Evolutionary conservation across 345 rosid species (phyloP).

Genomic region (Turritis glabra): DNA sequence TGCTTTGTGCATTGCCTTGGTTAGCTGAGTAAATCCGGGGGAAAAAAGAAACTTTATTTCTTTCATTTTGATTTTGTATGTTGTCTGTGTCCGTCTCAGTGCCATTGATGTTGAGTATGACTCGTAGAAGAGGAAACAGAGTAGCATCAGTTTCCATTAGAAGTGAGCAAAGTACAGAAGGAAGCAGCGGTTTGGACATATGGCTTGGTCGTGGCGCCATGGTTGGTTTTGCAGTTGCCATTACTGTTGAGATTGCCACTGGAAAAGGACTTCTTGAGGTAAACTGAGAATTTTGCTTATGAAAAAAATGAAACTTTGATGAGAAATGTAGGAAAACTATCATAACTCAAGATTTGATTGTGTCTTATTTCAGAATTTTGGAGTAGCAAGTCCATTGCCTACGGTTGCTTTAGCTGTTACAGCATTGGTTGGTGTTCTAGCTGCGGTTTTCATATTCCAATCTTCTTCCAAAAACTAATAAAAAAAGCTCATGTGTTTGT

Average conservation of each 20-base stretch:
- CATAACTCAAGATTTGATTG: background rate
- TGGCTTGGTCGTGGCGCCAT: conserved; percentile 94
- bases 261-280: conserved; percentile 96
- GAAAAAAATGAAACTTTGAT: background rate
- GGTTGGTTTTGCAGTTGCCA: conserved; percentile 83
- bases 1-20: background rate
- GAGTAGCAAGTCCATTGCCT: conserved; percentile 76
- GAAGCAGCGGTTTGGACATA: conserved; percentile 63
- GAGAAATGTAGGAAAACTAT: background rate
- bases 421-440: conserved; percentile 70
- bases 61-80: conserved; percentile 1
- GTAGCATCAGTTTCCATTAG: conserved; percentile 53
- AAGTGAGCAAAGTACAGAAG: conserved; percentile 67
- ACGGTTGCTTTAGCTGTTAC: conserved; percentile 83
- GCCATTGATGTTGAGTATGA: conserved; percentile 46
- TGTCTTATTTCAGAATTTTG: conserved; percentile 67
- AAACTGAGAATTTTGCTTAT: background rate
- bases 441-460: conserved; percentile 88
- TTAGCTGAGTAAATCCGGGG: background rate
- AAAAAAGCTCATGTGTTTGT: background rate
- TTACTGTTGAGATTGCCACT: conserved; percentile 71
- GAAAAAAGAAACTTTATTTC: background rate
- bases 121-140: conserved; percentile 38
- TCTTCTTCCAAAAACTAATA: conserved; percentile 73
- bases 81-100: conserved; percentile 24